Base-by-base conservation (phyloP, 768 basidiomycete genomes). In the Boletus rufocinnamomeus region DNA sequence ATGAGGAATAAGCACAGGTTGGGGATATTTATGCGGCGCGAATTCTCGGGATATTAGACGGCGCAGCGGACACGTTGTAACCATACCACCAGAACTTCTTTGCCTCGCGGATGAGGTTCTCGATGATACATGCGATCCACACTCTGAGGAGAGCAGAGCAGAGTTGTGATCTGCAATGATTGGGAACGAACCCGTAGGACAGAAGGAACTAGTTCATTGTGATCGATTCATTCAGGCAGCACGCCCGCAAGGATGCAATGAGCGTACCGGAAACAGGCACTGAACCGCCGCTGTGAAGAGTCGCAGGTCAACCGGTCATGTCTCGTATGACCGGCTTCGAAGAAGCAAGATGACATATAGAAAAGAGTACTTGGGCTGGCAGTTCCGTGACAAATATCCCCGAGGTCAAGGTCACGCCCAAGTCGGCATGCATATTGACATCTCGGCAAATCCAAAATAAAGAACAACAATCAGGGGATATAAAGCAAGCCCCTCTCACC, bases 11-110 rank as follows among this genome's bases (percentile, higher is more conserved):
- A 44, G 41, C 23, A 37, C 56, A 53, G 30, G 46, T 58, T 56
- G 44, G 54, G 58, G 56, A 57, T 68, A 59, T 67, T 68, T 59
- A 68, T 59, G 54, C 27, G 50, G 14, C 55, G n/a, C 35, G 45
- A 40, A 47, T 53, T 58, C 52, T 43, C 19, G 19, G 53, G 58
- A 47, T 21, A 63, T 66, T 45, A 56, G 57, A 55, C 32, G 50
- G 54, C 30, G 27, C 37, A 54, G n/a, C 4, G 17, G 21, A 44
- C 60, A 67, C 61, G 67, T 57, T 63, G 52, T 3, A 50, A 49
- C 41, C 60, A 32, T 43, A 50, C 66, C 34, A n/a, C 45, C 35
- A 17, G 41, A 17, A 11, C 58, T 66, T 67, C 56, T 63, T 43
- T 56, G 64, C 66, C 66, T 63, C 62, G 32, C 17, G 61, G 50